Conservation (phyloP, 495 filamentous ascomycete species). For the Penicillium malachiteum region DNA sequence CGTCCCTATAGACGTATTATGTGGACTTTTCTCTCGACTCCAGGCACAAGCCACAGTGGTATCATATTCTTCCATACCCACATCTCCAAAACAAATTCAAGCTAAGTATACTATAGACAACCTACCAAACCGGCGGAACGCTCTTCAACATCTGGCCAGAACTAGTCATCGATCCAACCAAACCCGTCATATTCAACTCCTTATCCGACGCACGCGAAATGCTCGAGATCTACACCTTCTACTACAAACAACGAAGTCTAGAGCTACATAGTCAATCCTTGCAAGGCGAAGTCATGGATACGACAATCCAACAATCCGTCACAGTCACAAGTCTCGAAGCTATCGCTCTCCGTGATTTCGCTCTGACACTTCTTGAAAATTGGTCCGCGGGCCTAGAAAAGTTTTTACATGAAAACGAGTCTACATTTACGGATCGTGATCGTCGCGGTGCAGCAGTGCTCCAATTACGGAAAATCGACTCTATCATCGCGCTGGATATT, state of each 20-base stretch:
- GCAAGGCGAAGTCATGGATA: not conserved
- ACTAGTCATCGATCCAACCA: constrained; percentile 5
- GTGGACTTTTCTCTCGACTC: constrained; percentile 16
- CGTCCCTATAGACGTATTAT: constrained; percentile 11
- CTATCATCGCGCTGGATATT: constrained; percentile 8
- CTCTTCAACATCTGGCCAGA: constrained; percentile 2
- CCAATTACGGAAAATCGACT: constrained; percentile 12
- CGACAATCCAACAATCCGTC: not conserved
- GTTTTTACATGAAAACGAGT: constrained; percentile 13
- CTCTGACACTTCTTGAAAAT: constrained; percentile 7
- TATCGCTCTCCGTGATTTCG: not conserved
- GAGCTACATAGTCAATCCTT: not conserved
- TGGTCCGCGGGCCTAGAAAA: constrained; percentile 19
- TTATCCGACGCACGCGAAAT: constrained; percentile 22
- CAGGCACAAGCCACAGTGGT: constrained; percentile 14
- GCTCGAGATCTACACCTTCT: constrained; percentile 14
- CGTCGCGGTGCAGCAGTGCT: constrained; percentile 17
- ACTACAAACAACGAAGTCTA: not conserved
- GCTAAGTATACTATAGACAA: not conserved
- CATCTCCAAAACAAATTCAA: not conserved
- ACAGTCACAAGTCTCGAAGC: not conserved
- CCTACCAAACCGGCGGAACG: not conserved
- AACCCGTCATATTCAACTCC: constrained; percentile 12
- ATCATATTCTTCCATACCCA: not conserved
- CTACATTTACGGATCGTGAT: constrained; percentile 11